These are phyloP conservation scores for Prunus armeniaca DNA, from an alignment of 306 rosid species.

Conservation along the genomic window DNA sequence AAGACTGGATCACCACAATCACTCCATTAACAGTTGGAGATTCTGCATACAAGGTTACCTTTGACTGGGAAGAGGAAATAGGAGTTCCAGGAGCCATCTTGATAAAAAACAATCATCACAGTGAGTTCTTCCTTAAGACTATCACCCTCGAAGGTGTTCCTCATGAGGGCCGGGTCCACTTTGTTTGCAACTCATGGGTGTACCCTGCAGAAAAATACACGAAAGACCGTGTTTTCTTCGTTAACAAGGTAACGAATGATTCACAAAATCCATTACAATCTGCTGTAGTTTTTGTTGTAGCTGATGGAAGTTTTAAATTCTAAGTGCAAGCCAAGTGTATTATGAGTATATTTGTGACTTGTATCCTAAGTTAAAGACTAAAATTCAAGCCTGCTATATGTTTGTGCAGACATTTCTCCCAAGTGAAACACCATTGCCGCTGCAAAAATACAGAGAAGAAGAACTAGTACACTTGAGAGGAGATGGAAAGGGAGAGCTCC, in stretches of 20 bases:
- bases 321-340: too few species aligned
- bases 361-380: background rate
- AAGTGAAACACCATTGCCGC: constrained; percentile 59
- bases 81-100: constrained; percentile 67
- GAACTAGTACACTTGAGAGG: constrained; percentile 66
- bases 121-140: constrained; percentile 55
- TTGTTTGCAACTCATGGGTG: constrained; percentile 73
- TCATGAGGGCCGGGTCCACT: constrained; percentile 34
- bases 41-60: constrained; percentile 38
- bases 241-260: constrained; percentile 47
- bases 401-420: constrained; percentile 64
- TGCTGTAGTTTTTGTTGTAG: background rate
- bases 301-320: background rate
- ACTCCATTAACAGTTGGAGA: constrained; percentile 43
- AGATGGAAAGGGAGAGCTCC: constrained; percentile 59
- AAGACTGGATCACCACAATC: constrained; percentile 41
- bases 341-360: background rate
- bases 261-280: background rate
- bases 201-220: constrained; percentile 35
- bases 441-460: constrained; percentile 43
- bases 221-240: constrained; percentile 51
- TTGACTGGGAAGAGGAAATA: constrained; percentile 48
- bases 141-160: constrained; percentile 58
- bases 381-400: background rate
- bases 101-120: constrained; percentile 42